Evolutionary conservation across 176 grass and related monocot genomes (phyloP), one percentile per base, ranked within the genome.

Genomic region (Miscanthus lutarioriparius): DNA sequence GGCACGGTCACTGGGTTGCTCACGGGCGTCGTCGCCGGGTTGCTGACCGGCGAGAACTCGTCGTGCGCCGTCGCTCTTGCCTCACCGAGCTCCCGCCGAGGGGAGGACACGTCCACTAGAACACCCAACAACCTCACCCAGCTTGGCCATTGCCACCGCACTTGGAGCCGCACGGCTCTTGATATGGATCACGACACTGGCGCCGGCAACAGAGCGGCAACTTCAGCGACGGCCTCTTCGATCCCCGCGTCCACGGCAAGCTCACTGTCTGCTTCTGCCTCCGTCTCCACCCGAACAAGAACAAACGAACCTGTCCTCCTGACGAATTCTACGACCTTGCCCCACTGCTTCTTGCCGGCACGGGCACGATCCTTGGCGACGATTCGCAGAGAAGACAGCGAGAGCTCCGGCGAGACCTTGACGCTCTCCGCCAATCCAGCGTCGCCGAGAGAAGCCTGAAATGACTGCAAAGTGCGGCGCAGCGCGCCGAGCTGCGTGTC

Each of bases 1-100:
- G 93, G 93, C 65, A 92, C 86, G 22, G 93, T 92, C 62, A 91
- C 89, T 14, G 88, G 88, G 54, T 82, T 89, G 1, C 71, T 89
- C 13, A 80, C 23, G 3, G 76, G 80, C 74, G 70, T 82, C 22
- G 84, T 75, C 28, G 86, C 74, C 51, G 89, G 91, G 85, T 93
- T 91, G 8, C 91, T 84, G 5, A 93, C 81, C 15, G 89, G 91
- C 8, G 85, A 23, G 43, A 83, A 87, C 22, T 69, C 80, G 74
- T 97, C 95, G 74, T 63, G 92, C 20, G 38, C 72, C 35, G 83
- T 91, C 32, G 81, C 71, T 59, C 86, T 78, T 0, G 71, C 59
- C 75, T n/a, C 77, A 17, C 30, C 36, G 9, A 91, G 79, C 63
- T 80, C 53, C 20, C 80, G 65, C 15, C 73, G 56, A 3, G 73